Evolutionary conservation across 805 yeast species (phyloP), one percentile per base, ranked within the genome.

Genomic region (Teunomyces barrocoloradensis): DNA sequence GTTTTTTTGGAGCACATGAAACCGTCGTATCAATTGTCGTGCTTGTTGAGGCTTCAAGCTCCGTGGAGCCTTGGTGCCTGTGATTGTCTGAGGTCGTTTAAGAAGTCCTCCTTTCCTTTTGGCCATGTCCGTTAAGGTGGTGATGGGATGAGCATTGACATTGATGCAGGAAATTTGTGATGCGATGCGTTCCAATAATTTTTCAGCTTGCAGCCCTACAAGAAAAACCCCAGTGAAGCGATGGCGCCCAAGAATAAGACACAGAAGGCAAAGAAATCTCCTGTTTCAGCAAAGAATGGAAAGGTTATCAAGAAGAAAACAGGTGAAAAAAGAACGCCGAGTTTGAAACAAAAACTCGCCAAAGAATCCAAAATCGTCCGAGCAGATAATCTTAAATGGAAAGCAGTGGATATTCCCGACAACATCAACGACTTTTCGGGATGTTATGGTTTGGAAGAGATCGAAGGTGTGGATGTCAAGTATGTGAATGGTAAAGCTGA

Each of bases 381-480:
- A 20, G 77, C 79, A 2, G 76, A 76, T 52, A 73, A 74, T 15
- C 67, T 87, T 52, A 69, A 73, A 6, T 92, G 99, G 99, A 87
- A 85, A 53, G 62, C 84, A 2, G 96, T 91, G 6, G 86, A 84
- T 2, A 78, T 91, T 44, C 92, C 95, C 4, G 92, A 88, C 53
- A 84, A 89, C 21, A 66, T 88, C 43, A 96, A 84, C 50, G 96
- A 89, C 64, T 88, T 86, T 60, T 91, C 87, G 54, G 97, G 97
- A 0, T 85, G 91, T 57, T 89, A 84, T 63, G 99, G 97, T 0
- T 70, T 94, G 30, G 99, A 92, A 64, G 98, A 92, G 63, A 77
- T 94, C 43, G 97, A 89, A 48, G 97, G 97, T 38, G 97, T 92
- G 29, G 91, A 79, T 58, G 91, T 92, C 5, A 81, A 87, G 50